These are phyloP conservation scores for Leccinum rimulosum DNA, from an alignment of 768 basidiomycete species.

Conservation along the genomic window DNA sequence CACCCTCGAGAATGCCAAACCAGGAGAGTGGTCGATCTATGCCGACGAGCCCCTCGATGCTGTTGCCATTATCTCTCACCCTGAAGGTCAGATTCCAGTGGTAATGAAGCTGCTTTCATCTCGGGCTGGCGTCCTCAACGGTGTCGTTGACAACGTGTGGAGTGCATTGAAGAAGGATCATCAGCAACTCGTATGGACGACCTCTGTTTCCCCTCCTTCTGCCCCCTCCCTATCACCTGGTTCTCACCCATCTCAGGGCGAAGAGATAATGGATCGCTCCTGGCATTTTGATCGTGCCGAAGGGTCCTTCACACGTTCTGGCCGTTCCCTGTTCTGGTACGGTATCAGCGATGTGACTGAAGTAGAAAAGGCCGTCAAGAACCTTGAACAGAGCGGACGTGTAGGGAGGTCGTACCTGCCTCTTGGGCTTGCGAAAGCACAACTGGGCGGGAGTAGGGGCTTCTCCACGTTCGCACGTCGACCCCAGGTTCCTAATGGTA, in stretches of 20 bases:
- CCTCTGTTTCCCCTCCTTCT: slow-evolving; percentile 48
- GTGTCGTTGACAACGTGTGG: slow-evolving; percentile 96
- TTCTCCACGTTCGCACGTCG: slow-evolving; percentile 32
- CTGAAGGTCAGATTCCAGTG: slow-evolving; percentile 83
- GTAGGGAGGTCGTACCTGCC: slow-evolving; percentile 91
- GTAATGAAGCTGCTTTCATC: slow-evolving; percentile 91
- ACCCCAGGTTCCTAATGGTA: slow-evolving; percentile 40
- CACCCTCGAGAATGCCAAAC: slow-evolving; percentile 59
- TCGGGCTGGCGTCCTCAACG: slow-evolving; percentile 87
- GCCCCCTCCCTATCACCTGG: slow-evolving; percentile 5
- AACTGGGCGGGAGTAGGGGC: slow-evolving; percentile 19
- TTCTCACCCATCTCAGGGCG: slow-evolving; percentile 46
- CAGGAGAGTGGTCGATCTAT: slow-evolving; percentile 88
- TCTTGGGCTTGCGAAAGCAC: slow-evolving; percentile 17
- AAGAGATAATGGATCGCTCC: slow-evolving; percentile 78
- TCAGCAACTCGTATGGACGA: slow-evolving; percentile 95
- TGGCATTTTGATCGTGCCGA: slow-evolving; percentile 99
- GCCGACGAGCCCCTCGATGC: slow-evolving; percentile 98
- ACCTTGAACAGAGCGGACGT: slow-evolving; percentile 71
- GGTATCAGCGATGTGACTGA: slow-evolving; percentile 89
- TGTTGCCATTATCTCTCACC: slow-evolving; percentile 90
- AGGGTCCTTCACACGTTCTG: slow-evolving; percentile 94
- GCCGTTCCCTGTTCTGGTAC: slow-evolving; percentile 96
- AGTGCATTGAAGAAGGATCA: slow-evolving; percentile 95
- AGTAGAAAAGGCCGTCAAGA: slow-evolving; percentile 81